Base-by-base conservation (phyloP, 2,329 filamentous ascomycete species). In the Elsinoe necatrix region DNA sequence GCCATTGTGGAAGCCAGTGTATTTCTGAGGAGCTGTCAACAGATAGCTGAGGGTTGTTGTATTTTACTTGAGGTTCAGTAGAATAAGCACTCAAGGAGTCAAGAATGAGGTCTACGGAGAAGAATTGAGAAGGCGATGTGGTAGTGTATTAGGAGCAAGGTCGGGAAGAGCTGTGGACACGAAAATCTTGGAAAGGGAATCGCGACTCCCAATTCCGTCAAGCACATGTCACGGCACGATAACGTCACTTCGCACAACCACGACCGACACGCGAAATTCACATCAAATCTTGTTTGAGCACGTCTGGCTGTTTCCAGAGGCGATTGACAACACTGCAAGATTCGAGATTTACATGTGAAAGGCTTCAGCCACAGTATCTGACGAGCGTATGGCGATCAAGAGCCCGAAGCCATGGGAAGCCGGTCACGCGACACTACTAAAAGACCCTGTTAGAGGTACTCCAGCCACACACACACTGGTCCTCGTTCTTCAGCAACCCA, bases 1-100 rank as follows among this genome's bases (percentile, higher is more conserved):
- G 50, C 56, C 58, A 59, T 62, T 59, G 35, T 45, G 39, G 23
- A 55, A 48, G 57, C 41, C 12, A 29, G 43, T 29, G 12, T 48
- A 14, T 37, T n/a, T 7, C 3, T 35, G 41, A 45, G 42, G 37
- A 14, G 27, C 16, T 21, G 7, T 25, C 16, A n/a, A 18, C n/a
- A 25, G 7, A 31, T 25, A 11, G 23, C 4, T 18, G 27, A 35
- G 27, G 9, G 27, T 9, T 29, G 27, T 29, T 4, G 27, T 29
- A 9, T 29, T 29, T 4, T 29, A 29, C 27, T 29, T 29, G 21
- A 27, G 4, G 16, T 11, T 42, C 34, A 42, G 37, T 47, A 9
- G 52, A 18, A 16, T 4, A 16, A 18, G 37, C n/a, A n/a, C 25
- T 27, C 41, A 37, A 39, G 18, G 34, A 20, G 18, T 54, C 31